Evolutionary conservation across 2,329 filamentous ascomycete genomes (phyloP), one percentile per base, ranked within the genome.

Genomic region (Metarhizium anisopliae): DNA sequence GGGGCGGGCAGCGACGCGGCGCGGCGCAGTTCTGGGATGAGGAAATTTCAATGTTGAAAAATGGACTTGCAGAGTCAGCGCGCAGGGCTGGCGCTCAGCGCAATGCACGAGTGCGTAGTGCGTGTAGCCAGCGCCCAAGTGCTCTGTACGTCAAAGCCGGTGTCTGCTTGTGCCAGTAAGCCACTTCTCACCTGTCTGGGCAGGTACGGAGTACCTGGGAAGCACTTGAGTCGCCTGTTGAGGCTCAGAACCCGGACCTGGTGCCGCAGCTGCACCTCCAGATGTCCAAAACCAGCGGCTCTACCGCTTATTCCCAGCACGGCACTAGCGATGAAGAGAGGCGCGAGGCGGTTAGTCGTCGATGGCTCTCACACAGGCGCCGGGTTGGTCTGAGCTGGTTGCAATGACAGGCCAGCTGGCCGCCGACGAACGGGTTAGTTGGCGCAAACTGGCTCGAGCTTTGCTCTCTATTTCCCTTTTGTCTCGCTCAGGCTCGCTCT

Each of bases 391-490:
- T 49, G 54, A 20, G 54, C 43, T 55, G 55, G 29, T 40, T 45
- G 47, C 53, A 32, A 25, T 45, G 53, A 55, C 53, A 52, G 52
- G 56, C 32, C 52, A 50, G 45, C 32, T 38, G 53, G 52, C 43
- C 51, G 55, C 43, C 47, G 47, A 30, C n/a, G 45, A 38, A 38
- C 25, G 45, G 42, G 25, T 47, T 32, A 45, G 49, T 43, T 40
- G 45, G 47, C 42, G n/a, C 45, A 47, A 16, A 36, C n/a, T 56
- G 56, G 52, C 53, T 57, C 56, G 51, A 55, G 54, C 52, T 56
- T 36, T 54, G 32, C 29, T 11, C 3, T 49, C 25, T 30, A 52
- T 43, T 50, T 13, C 52, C 52, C 38, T 45, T 38, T 40, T 52
- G 52, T 54, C 53, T 54, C 20, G 47, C 32, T 49, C 45, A 30